Evolutionary conservation across 2,329 filamentous ascomycete species (phyloP), one percentile per base, ranked within the genome.

Genomic region (Trichoderma sp.): DNA sequence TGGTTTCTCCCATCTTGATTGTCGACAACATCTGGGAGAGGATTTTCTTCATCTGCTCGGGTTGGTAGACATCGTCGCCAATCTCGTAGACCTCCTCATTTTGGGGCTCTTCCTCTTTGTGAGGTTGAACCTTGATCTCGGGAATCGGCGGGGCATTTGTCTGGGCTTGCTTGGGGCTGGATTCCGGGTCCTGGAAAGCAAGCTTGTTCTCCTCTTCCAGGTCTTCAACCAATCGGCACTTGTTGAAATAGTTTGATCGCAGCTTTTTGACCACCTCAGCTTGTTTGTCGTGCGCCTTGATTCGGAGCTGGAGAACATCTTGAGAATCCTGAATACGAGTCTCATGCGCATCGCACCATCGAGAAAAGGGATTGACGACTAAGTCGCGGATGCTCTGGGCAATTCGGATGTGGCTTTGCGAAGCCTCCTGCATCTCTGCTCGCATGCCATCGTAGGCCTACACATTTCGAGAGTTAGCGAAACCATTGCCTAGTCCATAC

Each of bases 181-280:
- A 85, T 77, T 91, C 88, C 2, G 94, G 94, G 75, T 95, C 94
- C 81, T 97, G 94, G 82, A 99, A 99, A 50, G 95, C 96, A 70
- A 99, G 88, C 83, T 99, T 98, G 81, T 98, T 97, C 85, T 99
- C 97, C 82, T 99, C 96, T 81, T 99, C 96, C 73, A 98, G 84
- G 79, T 99, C 96, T 80, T 99, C 97, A 7, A 98, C 92, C 73
- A 98, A 85, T 64, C 97, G 92, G 81, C 96, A 99, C 84, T 98
- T 99, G 86, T 98, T 99, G 88, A 98, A 98, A 83, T 99, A 99
- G 77, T 93, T 93, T 81, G 93, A 97, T 74, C 96, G 91, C 76
- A 98, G 88, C 84, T 98, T 98, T 86, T 94, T 94, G 73, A 97
- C 94, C 23, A 88, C 82, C 74, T 99, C 96, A 72, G 92, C 92